These are phyloP conservation scores for Panicum virgatum DNA, from an alignment of 202 grass and related monocot species.

Conservation along the genomic window DNA sequence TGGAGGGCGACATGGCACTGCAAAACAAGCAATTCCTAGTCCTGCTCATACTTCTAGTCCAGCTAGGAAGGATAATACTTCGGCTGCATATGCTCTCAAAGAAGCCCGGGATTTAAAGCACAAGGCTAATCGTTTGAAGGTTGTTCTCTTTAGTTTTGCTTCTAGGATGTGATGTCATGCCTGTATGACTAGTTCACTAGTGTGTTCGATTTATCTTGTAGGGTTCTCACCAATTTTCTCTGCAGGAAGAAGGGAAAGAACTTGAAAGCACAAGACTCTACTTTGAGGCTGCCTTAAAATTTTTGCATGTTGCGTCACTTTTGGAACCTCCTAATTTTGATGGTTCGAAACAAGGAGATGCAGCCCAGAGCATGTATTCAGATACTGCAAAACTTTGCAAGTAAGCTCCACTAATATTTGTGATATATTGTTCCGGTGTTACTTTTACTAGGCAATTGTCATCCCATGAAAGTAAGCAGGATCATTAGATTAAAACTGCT, in stretches of 20 bases:
- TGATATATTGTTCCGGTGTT: constrained; percentile 12
- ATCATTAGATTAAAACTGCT: not conserved
- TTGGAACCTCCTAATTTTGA: constrained; percentile 77
- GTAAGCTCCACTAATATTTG: constrained; percentile 65
- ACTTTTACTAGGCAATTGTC: not conserved
- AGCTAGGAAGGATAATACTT: constrained; percentile 67
- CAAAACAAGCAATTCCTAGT: constrained; percentile 59
- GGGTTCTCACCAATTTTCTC: constrained; percentile 44
- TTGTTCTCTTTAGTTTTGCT: constrained; percentile 42
- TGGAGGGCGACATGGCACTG: constrained; percentile 52
- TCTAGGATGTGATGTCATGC: constrained; percentile 25
- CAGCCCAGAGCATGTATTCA: constrained; percentile 82
- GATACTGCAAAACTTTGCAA: constrained; percentile 98
- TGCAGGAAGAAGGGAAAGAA: constrained; percentile 80
- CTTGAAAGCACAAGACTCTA: constrained; percentile 82
- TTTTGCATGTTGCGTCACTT: constrained; percentile 84
- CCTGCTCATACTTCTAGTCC: constrained; percentile 66
- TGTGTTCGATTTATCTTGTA: constrained; percentile 17
- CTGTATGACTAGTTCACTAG: not conserved
- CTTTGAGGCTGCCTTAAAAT: constrained; percentile 98
- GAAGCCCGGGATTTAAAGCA: constrained; percentile 92
- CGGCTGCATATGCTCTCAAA: constrained; percentile 66
- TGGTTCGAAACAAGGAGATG: constrained; percentile 72
- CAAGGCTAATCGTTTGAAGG: constrained; percentile 96
- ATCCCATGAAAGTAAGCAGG: constrained; percentile 3